A percentile compares a stretch with the other conserved stretches of the same genome.
Evolutionary conservation across 805 yeast species (phyloP).

Genomic region (Dipodascus geniculatus): DNA sequence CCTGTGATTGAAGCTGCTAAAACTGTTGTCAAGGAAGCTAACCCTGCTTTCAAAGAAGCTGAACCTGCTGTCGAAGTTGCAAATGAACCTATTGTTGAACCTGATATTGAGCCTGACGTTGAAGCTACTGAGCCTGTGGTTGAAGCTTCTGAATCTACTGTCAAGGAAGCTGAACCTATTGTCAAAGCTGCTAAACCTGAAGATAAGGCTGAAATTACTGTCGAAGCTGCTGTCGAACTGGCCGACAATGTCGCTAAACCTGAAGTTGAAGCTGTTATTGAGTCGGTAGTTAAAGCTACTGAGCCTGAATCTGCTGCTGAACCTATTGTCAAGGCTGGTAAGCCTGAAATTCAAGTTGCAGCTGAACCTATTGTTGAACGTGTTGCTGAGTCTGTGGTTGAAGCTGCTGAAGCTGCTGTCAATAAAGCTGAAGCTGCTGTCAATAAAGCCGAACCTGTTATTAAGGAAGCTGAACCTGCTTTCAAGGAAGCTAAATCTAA

Average conservation of each 20-base stretch:
- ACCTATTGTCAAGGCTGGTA: too few species aligned
- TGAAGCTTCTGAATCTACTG: background rate
- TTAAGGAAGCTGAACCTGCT: background rate
- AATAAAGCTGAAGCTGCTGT: background rate
- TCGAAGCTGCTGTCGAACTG: too few species aligned
- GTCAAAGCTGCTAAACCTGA: too few species aligned
- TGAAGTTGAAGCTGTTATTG: background rate
- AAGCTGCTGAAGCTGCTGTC: background rate
- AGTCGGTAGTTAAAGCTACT: background rate
- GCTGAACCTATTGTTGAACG: background rate
- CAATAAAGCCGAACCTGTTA: background rate
- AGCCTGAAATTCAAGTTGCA: background rate
- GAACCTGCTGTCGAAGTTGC: background rate
- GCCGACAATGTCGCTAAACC: too few species aligned
- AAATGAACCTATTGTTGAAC: background rate
- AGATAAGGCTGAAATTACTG: too few species aligned
- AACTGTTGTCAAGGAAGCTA: background rate
- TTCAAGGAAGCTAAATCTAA: too few species aligned
- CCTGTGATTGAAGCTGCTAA: too few species aligned
- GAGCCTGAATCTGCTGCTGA: background rate
- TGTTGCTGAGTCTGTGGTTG: background rate
- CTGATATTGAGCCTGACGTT: background rate
- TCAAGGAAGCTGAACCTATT: background rate
- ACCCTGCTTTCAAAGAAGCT: background rate
- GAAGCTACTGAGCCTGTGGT: background rate